Conservation (phyloP, 1,139 yeast genomes). For the Nakaseomyces uthaithaninus region DNA sequence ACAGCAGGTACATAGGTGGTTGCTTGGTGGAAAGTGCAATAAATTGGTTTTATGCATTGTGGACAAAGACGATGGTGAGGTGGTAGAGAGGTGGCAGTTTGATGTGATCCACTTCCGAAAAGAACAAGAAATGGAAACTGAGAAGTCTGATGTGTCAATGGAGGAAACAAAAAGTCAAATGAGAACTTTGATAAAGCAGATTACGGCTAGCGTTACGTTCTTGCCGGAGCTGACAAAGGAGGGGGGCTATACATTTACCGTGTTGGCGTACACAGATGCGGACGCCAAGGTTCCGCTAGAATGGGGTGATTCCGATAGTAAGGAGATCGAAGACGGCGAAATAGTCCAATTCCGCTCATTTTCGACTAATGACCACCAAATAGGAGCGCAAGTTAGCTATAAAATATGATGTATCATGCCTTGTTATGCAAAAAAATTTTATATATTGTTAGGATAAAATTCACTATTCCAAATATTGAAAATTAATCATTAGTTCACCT, state of each 20-base stretch:
- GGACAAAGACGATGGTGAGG: constrained; percentile 57
- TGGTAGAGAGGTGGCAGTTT: constrained; percentile 84
- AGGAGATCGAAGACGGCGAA: constrained; percentile 48
- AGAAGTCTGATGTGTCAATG: constrained; percentile 10
- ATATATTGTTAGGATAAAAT: background rate
- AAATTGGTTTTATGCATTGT: constrained; percentile 66
- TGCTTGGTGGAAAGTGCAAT: constrained; percentile 60
- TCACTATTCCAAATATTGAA: too few species aligned
- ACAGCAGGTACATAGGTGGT: constrained; percentile 76
- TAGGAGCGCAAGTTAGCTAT: constrained; percentile 74
- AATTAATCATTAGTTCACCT: constrained; percentile 8
- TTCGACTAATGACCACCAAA: constrained; percentile 58
- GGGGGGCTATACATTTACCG: constrained; percentile 72
- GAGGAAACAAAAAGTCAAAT: constrained; percentile 64
- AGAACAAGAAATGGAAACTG: constrained; percentile 10
- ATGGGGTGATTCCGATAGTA: constrained; percentile 77
- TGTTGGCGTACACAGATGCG: constrained; percentile 75
- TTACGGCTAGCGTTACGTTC: constrained; percentile 81
- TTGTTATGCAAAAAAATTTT: background rate
- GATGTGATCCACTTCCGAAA: constrained; percentile 42
- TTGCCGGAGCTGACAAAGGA: constrained; percentile 60
- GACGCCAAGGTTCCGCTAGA: constrained; percentile 66
- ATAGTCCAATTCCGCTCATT: constrained; percentile 64
- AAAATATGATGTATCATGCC: background rate
- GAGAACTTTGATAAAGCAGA: constrained; percentile 78